Percentiles rank a stretch among this genome's conserved stretches.
Evolutionary conservation across 805 yeast genomes (phyloP).

Genomic region (Yamadazyma akitaensis): DNA sequence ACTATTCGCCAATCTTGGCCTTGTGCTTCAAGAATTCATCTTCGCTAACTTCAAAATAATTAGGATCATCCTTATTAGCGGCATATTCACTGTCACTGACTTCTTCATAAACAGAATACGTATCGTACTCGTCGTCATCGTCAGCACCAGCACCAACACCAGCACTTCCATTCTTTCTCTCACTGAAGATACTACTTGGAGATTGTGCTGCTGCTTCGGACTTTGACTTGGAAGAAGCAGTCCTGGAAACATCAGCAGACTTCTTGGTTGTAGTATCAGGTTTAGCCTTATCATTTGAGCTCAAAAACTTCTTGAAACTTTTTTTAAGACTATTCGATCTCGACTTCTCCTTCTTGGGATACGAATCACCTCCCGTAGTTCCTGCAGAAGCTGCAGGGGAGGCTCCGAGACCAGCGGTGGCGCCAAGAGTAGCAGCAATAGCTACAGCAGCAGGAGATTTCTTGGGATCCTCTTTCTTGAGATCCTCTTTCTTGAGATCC

Average conservation of each 20-base stretch:
- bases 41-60: conserved; percentile 40
- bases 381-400: neutral
- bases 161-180: neutral
- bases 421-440: conserved; percentile 14
- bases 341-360: neutral
- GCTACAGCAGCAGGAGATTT: conserved; percentile 12
- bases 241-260: neutral
- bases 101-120: conserved; percentile 41
- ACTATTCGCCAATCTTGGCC: conserved; percentile 6
- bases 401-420: conserved; percentile 9
- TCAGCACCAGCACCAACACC: neutral
- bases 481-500: conserved; percentile 3
- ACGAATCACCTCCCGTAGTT: neutral
- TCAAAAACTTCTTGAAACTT: conserved; percentile 10
- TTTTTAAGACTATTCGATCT: conserved; percentile 14
- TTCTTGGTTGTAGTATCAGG: neutral
- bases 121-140: conserved; percentile 19
- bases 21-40: conserved; percentile 25
- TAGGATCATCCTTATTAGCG: conserved; percentile 44
- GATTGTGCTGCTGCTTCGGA: neutral
- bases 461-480: conserved; percentile 6
- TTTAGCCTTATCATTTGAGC: neutral
- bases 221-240: neutral
- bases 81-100: conserved; percentile 47
- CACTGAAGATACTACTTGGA: conserved; percentile 2